These are phyloP conservation scores for Lipomyces starkeyi DNA, from an alignment of 805 yeast species.

Conservation along the genomic window DNA sequence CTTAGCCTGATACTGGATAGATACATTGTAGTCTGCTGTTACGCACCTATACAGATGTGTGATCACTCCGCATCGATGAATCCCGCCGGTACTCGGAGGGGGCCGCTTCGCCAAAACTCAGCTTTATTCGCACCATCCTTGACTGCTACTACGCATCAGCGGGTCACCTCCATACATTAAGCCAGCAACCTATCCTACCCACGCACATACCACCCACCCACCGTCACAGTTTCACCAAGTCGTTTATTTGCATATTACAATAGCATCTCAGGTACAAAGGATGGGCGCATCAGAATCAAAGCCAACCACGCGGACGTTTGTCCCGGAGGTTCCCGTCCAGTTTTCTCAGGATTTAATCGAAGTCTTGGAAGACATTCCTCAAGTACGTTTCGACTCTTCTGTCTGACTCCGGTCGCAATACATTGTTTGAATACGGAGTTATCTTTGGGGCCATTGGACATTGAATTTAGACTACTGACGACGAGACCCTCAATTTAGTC, in stretches of 20 bases:
- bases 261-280: neutral
- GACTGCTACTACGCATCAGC: no score
- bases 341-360: constrained; percentile 44
- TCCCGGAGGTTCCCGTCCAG: constrained; percentile 45
- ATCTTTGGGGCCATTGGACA: no score
- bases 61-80: neutral
- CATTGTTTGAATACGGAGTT: neutral
- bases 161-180: no score
- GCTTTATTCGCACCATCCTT: neutral
- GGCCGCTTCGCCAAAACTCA: neutral
- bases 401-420: neutral
- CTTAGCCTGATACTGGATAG: neutral
- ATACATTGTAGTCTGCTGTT: no score
- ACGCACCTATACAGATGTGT: neutral
- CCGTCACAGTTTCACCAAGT: neutral
- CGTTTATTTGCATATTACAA: neutral
- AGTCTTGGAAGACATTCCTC: constrained; percentile 45
- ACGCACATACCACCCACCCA: neutral
- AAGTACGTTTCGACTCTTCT: constrained; percentile 21
- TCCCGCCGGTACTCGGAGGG: neutral
- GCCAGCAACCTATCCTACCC: no score
- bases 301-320: constrained; percentile 31
- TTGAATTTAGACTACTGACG: neutral
- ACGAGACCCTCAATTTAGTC: constrained; percentile 37
- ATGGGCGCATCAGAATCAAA: constrained; percentile 39